Evolutionary conservation across 2,329 filamentous ascomycete genomes (phyloP).

Genomic region (Cladophialophora immunda): DNA sequence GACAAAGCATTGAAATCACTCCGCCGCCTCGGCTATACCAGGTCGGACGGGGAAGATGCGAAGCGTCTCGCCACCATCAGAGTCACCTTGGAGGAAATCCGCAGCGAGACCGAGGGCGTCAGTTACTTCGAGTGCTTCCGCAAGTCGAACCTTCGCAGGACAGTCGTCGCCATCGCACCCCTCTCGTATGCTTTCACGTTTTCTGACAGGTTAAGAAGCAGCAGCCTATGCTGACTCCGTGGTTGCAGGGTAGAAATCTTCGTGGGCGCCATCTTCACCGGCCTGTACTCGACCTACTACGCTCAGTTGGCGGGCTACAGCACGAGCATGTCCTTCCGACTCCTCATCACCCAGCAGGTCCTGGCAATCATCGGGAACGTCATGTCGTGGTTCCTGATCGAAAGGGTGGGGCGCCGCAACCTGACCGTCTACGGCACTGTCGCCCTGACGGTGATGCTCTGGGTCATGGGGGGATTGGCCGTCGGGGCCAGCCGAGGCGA

Average conservation of each 20-base stretch:
- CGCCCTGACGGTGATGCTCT: slow-evolving; percentile 51
- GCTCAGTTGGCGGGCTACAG: slow-evolving; percentile 54
- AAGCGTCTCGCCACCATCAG: slow-evolving; percentile 47
- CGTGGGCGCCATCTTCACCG: slow-evolving; percentile 48
- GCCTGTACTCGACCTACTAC: slow-evolving; percentile 55
- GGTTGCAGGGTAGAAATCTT: slow-evolving; percentile 30
- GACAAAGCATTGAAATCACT: slow-evolving; percentile 47
- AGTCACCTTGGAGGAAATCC: slow-evolving; percentile 37
- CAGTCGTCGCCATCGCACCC: slow-evolving; percentile 46
- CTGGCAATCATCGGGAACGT: slow-evolving; percentile 52
- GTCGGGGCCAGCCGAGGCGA: slow-evolving; percentile 8
- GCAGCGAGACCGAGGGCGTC: slow-evolving; percentile 47
- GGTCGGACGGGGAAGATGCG: background rate
- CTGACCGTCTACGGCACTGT: slow-evolving; percentile 50
- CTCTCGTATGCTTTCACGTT: slow-evolving; percentile 45
- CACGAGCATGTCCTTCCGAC: slow-evolving; percentile 48
- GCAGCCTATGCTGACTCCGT: too few relatives aligned
- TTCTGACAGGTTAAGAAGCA: slow-evolving; percentile 44
- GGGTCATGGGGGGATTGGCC: slow-evolving; percentile 51
- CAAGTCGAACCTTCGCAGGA: slow-evolving; percentile 49
- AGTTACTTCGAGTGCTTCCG: slow-evolving; percentile 55
- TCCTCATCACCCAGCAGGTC: slow-evolving; percentile 52
- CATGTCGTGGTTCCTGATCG: slow-evolving; percentile 51
- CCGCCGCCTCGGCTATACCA: slow-evolving; percentile 27
- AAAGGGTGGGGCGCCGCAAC: slow-evolving; percentile 48